Evolutionary conservation across 1,139 yeast species (phyloP), one percentile per base, ranked within the genome.

Genomic region (Suhomyces taliae): DNA sequence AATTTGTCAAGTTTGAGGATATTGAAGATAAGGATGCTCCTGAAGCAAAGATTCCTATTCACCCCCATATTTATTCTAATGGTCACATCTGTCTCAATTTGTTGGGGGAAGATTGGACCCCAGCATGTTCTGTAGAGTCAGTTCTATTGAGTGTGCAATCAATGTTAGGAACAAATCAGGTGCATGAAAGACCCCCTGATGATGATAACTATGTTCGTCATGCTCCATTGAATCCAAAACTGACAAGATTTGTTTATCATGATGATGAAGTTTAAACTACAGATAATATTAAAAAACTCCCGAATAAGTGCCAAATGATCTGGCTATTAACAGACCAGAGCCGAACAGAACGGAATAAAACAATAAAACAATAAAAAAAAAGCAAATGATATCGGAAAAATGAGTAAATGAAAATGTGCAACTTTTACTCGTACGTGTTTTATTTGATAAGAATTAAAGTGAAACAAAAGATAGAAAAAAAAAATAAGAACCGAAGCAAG

Each of bases 1-100:
- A 76, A 48, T 86, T 86, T 57, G 54, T 74, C 19, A 53, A 65
- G 29, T 45, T 54, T 35, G 51, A 45, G 26, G 50, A 43, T 4
- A 45, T 50, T 3, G 56, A 55, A 1, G 60, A 49, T 3, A 64
- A 61, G 4, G 48, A 40, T 10, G 38, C 41, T 2, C 41, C 36
- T 2, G 47, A 29, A 11, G 39, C 37, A n/a, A 39, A 35, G 34
- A 72, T 84, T 7, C 91, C 91, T 0, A 53, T 82, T 2, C 90
- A 86, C 58, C 91, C 91, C 0, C 91, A 86, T 58, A 72, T 86
- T 2, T 86, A 86, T 58, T 76, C 85, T 36, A 85, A 85, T 56
- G 93, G 91, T 1, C 90, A 85, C 57, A 85, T 85, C 12, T 86
- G 93, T 60, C 67, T 83, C 27, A 81, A 82, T 58, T 60, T 81